Evolutionary conservation across 2,329 filamentous ascomycete genomes (phyloP).

Genomic region (Colletotrichum eremochloae): DNA sequence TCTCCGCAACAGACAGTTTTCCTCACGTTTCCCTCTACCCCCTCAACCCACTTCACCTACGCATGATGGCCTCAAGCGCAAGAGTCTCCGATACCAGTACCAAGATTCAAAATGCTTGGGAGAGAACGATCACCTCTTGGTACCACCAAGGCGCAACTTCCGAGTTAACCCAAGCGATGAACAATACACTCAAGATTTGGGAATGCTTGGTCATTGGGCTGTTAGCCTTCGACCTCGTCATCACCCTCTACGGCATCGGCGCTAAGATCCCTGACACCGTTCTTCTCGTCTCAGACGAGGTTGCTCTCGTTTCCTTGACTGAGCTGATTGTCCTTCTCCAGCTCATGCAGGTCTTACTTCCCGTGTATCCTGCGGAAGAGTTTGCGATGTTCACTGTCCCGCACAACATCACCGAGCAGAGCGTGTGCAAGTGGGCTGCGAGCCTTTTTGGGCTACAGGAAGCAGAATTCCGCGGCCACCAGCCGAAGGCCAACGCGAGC

Average conservation of each 20-base stretch:
- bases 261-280: conserved; percentile 18
- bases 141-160: not conserved
- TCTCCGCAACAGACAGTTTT: not conserved
- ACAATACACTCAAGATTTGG: not conserved
- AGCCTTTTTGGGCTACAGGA: conserved; percentile 13
- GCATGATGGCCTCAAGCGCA: not conserved
- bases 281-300: not conserved
- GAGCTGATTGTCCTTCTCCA: conserved; percentile 28
- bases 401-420: not conserved
- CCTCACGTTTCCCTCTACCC: not conserved
- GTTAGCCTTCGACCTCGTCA: not conserved
- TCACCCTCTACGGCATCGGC: conserved; percentile 28
- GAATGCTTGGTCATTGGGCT: conserved; percentile 14
- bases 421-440: conserved; percentile 18
- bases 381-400: not conserved
- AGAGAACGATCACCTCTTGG: not conserved
- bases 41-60: not conserved
- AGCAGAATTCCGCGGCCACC: not conserved
- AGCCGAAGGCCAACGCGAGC: not conserved
- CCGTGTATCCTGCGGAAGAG: not conserved
- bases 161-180: not conserved
- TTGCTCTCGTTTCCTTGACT: conserved; percentile 8
- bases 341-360: conserved; percentile 12
- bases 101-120: not conserved
- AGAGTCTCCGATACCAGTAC: not conserved